These are phyloP conservation scores for Phytophthora pseudosyringae DNA, from an alignment of 352 stramenopile species.

Conservation along the genomic window DNA sequence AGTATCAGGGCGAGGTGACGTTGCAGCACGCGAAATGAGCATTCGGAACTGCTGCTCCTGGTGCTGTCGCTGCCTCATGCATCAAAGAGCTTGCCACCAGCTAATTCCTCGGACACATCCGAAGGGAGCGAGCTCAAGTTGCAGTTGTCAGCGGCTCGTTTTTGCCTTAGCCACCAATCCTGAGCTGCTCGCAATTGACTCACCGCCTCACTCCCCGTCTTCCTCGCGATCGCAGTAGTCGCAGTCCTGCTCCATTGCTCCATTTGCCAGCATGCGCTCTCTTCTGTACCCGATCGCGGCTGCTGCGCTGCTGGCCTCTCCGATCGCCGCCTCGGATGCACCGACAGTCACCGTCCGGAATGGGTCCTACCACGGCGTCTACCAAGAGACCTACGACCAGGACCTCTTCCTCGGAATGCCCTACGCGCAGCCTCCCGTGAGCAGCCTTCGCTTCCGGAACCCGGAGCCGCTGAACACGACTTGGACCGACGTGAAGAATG, in stretches of 20 bases:
- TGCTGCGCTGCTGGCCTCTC: constrained; percentile 4
- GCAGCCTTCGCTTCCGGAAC: constrained; percentile 32
- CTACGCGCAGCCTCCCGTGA: constrained; percentile 29
- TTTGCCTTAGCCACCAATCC: neutral
- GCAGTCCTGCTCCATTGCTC: neutral
- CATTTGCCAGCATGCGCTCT: too few relatives aligned
- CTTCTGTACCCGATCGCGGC: neutral
- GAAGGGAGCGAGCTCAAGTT: neutral
- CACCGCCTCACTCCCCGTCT: neutral
- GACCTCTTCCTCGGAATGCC: constrained; percentile 45
- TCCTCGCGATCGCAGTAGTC: neutral
- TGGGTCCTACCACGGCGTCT: constrained; percentile 37
- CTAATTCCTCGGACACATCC: neutral
- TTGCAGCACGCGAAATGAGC: too few relatives aligned
- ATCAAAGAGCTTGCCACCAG: too few relatives aligned
- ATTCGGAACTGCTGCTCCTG: too few relatives aligned
- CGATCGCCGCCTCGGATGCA: constrained; percentile 2
- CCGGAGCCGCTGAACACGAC: constrained; percentile 28
- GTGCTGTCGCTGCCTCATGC: too few relatives aligned
- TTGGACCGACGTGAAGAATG: constrained; percentile 32
- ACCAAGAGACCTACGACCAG: constrained; percentile 33
- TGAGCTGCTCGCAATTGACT: neutral
- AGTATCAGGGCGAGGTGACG: too few relatives aligned
- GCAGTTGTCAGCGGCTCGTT: neutral
- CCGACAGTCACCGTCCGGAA: constrained; percentile 33